These are phyloP conservation scores for Cercospora sojina DNA, from an alignment of 2,329 filamentous ascomycete genomes.

Conservation along the genomic window DNA sequence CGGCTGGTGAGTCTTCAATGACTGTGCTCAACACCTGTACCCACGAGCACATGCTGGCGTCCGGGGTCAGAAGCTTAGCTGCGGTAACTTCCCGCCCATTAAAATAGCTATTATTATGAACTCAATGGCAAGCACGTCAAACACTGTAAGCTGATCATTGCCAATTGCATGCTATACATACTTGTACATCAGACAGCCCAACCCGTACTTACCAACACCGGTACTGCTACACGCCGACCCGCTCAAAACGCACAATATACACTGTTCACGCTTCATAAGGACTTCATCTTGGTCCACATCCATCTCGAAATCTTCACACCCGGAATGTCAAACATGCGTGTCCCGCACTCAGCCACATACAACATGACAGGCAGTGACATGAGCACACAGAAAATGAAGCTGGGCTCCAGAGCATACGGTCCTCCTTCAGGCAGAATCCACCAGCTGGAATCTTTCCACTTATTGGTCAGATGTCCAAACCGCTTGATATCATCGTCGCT, in stretches of 20 bases:
- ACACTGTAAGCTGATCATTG: not conserved
- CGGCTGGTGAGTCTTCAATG: not conserved
- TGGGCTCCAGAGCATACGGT: conserved; percentile 28
- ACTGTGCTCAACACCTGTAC: conserved; percentile 4
- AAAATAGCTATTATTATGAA: not conserved
- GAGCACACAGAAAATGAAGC: conserved; percentile 29
- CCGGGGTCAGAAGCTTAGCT: conserved; percentile 4
- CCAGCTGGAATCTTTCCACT: conserved; percentile 28
- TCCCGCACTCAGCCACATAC: conserved; percentile 32
- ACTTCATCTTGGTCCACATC: conserved; percentile 26
- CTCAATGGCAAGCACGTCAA: not conserved
- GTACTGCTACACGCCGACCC: conserved; percentile 8
- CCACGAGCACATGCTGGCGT: not conserved
- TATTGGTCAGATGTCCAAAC: conserved; percentile 25
- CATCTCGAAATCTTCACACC: conserved; percentile 27
- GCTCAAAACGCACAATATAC: conserved; percentile 2
- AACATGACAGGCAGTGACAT: conserved; percentile 30
- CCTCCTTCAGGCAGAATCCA: conserved; percentile 32
- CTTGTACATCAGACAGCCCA: not conserved
- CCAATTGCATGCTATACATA: not conserved
- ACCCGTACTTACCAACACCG: not conserved
- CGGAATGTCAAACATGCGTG: conserved; percentile 30
- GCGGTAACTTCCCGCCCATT: not conserved
- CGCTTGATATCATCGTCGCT: conserved; percentile 21
- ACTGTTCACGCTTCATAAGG: conserved; percentile 5